phyloP scores from a whole-genome alignment of 2,329 filamentous ascomycete genomes.

The Pseudogymnoascus pannorum region DNA sequence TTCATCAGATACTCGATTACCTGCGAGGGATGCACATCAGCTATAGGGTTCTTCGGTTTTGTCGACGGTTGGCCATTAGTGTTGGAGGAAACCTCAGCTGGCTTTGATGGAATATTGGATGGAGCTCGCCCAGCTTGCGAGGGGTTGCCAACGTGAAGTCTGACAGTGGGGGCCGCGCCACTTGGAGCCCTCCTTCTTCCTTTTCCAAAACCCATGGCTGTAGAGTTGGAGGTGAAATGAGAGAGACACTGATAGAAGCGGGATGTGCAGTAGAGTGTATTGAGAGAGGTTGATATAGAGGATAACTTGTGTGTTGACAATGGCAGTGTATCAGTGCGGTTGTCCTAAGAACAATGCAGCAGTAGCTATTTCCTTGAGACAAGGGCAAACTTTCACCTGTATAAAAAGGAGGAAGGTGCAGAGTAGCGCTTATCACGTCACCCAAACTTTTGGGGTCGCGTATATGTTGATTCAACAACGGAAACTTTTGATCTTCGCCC shows the following conservation, averaged over 20 bases:
- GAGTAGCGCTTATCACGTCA: neutral
- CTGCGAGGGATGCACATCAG: constrained; percentile 31
- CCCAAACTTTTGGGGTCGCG: neutral
- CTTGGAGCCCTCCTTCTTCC: neutral
- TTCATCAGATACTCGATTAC: constrained; percentile 94
- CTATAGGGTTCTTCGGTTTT: neutral
- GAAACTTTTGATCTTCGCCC: neutral
- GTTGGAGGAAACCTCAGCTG: neutral
- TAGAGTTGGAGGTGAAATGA: neutral
- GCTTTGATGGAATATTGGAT: neutral
- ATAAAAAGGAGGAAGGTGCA: neutral
- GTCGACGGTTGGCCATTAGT: neutral
- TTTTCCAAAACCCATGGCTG: neutral
- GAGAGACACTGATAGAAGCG: neutral
- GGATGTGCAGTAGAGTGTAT: neutral
- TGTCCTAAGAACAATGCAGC: neutral
- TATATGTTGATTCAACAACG: neutral
- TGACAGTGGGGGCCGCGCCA: neutral
- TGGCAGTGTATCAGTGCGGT: neutral
- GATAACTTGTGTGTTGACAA: neutral
- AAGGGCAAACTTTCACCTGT: neutral
- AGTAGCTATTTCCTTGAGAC: neutral
- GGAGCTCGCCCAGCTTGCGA: neutral
- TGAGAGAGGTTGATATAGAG: neutral
- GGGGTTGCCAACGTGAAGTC: neutral